Base-by-base conservation (phyloP, 2,329 filamentous ascomycete species). In the Diaporthe humulicola region DNA sequence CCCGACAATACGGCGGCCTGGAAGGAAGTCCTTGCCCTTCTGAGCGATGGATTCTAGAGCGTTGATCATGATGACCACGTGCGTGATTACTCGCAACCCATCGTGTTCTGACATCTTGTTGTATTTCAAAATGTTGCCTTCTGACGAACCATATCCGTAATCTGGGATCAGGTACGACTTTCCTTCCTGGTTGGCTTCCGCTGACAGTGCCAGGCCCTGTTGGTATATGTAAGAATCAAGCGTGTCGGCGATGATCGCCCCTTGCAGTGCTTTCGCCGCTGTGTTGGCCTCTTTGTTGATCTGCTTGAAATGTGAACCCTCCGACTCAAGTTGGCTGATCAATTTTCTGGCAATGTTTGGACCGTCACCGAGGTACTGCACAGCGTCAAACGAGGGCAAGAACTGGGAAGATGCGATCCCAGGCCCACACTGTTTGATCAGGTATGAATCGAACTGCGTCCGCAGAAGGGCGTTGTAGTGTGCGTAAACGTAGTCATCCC, bases 401-500 rank as follows among this genome's bases (percentile, higher is more conserved):
- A 88, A 86, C 64, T 91, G 81, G n/a, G 84, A 84, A 38, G 90
- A 86, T 30, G 89, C 85, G 25, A 88, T 83, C 45, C 88, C 88
- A 25, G 89, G 84, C 15, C 90, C 86, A 78, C 89, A 88, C 77
- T 88, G 86, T 30, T 85, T 85, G 76, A 90, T 84, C 73, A 94
- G 85, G 80, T 93, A 97, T 4, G 87, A 86, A 78, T 96, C 94
- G 81, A 98, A 96, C 79, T 96, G 93, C 3, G 92, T 91, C 71
- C 96, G 90, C 14, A 98, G 85, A 7, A 96, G 86, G n/a, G 94
- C 92, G 80, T 97, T 98, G 86, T 97, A 97, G 81, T 96, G 92
- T 48, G 93, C 92, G 82, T 97, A 98, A 25, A 98, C 88, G 79
- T 93, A 91, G 80, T 98, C 96, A 78, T 98, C 95, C 93, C 95